A percentile compares a stretch with the other conserved stretches of the same genome.
Conservation (phyloP, 495 filamentous ascomycete genomes). For the Penicillium tannophilum region DNA sequence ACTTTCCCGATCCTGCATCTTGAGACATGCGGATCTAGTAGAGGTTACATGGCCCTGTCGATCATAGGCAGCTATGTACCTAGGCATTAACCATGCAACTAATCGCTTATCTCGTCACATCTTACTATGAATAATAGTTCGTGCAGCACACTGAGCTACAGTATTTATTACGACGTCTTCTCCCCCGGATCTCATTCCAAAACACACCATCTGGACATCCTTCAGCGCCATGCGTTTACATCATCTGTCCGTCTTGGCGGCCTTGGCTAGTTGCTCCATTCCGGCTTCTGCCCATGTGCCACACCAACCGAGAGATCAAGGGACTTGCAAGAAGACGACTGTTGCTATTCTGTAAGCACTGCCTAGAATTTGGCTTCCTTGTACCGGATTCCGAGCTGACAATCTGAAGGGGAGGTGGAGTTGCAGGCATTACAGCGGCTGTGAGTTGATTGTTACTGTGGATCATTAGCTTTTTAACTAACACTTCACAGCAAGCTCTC, state of each 20-base stretch:
- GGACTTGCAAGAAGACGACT: slow-evolving; percentile 40
- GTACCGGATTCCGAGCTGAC: slow-evolving; percentile 9
- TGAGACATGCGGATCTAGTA: slow-evolving; percentile 4
- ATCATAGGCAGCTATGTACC: slow-evolving; percentile 8
- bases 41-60: slow-evolving; percentile 20
- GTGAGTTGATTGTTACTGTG: slow-evolving; percentile 32
- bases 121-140: neutral
- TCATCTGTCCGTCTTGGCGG: slow-evolving; percentile 22
- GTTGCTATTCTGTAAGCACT: slow-evolving; percentile 39
- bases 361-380: neutral
- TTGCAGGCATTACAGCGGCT: slow-evolving; percentile 72
- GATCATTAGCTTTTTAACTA: neutral
- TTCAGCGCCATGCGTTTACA: slow-evolving; percentile 21
- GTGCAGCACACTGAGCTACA: neutral
- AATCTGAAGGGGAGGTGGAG: slow-evolving; percentile 38
- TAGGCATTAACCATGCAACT: neutral
- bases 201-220: neutral
- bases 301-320: slow-evolving; percentile 16
- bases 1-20: slow-evolving; percentile 17
- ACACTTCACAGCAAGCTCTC: slow-evolving; percentile 56
- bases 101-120: neutral
- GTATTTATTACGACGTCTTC: slow-evolving; percentile 14
- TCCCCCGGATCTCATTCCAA: neutral
- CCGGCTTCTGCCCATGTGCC: slow-evolving; percentile 26
- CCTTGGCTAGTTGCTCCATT: slow-evolving; percentile 18